Evolutionary conservation across 345 rosid genomes (phyloP).

Genomic region (Toxicodendron radicans): DNA sequence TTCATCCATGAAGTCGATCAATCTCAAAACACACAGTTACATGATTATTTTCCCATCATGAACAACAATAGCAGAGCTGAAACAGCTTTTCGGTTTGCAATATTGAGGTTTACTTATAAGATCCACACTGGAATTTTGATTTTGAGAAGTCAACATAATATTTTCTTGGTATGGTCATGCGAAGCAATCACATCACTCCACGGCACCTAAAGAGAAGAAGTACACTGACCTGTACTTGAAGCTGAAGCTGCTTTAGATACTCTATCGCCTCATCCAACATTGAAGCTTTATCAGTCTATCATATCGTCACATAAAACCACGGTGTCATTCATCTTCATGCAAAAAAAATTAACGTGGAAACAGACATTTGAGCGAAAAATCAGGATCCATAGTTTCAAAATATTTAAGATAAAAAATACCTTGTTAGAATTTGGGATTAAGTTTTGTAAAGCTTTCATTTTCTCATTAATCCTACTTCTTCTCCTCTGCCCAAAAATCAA

Average conservation of each 20-base stretch:
- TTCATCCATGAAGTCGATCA: not conserved
- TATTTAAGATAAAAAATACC: constrained; percentile 21
- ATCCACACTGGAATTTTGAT: not conserved
- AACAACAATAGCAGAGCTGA: not conserved
- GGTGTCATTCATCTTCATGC: not conserved
- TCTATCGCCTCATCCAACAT: constrained; percentile 90
- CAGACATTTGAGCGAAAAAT: not conserved
- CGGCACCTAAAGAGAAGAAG: not conserved
- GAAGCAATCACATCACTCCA: too few relatives aligned
- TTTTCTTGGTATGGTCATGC: too few relatives aligned
- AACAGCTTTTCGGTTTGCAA: not conserved
- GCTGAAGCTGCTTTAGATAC: constrained; percentile 81
- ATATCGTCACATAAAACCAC: not conserved
- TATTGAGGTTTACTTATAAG: not conserved
- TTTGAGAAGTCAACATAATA: not conserved
- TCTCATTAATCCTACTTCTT: constrained; percentile 79
- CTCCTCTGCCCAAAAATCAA: constrained; percentile 49
- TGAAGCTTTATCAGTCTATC: constrained; percentile 81
- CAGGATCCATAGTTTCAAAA: not conserved
- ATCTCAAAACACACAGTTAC: not conserved
- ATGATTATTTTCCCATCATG: not conserved
- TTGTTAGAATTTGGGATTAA: constrained; percentile 78
- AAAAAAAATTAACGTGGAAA: not conserved
- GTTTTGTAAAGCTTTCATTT: constrained; percentile 80
- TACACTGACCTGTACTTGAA: constrained; percentile 67